Evolutionary conservation across 768 basidiomycete genomes (phyloP), one percentile per base, ranked within the genome.

Genomic region (Russula vinacea): DNA sequence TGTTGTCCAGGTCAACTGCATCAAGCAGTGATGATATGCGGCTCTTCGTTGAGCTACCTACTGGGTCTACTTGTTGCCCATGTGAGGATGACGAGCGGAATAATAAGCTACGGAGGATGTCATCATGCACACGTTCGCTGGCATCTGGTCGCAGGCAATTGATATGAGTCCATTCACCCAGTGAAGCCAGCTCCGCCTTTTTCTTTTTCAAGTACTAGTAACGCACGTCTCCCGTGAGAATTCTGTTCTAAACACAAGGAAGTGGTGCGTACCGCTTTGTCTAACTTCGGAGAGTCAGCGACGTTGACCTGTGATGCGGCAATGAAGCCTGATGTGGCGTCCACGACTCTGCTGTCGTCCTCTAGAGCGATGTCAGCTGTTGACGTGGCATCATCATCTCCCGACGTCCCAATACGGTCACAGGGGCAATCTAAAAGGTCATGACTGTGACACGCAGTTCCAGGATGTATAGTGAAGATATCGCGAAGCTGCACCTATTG

Each of bases 391-490:
- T 47, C 52, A 1, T 35, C 37, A 33, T 65, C 56, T 44, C 33
- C 62, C 37, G 56, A 24, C 5, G 26, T 57, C 9, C 44, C 54
- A 3, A 40, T 24, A 13, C 60, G 58, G 51, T 81, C 82, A 67
- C 92, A 96, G 13, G 77, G 78, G 71, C 95, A 98, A 64, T 84
- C 88, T 16, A 98, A 79, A 19, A 98, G 80, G 68, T 98, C 96
- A 70, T 98, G 96, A 1, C 95, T 98, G 65, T 95, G 89, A 76
- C 92, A 95, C 9, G 80, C 76, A 0, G 93, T 94, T 60, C 86
- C 78, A 0, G 80, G 77, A 75, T 94, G 85, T 50, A 97, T 79
- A n/a, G 86, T 87, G 76, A 98, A 98, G 67, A 98, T 91, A 73
- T 95, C 93, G 42, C 88, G 87, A 49, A 98, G 83, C 90, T 98